Evolutionary conservation across 1,284 basidiomycete genomes (phyloP), one percentile per base, ranked within the genome.

Genomic region (Boletus hoseneyae): DNA sequence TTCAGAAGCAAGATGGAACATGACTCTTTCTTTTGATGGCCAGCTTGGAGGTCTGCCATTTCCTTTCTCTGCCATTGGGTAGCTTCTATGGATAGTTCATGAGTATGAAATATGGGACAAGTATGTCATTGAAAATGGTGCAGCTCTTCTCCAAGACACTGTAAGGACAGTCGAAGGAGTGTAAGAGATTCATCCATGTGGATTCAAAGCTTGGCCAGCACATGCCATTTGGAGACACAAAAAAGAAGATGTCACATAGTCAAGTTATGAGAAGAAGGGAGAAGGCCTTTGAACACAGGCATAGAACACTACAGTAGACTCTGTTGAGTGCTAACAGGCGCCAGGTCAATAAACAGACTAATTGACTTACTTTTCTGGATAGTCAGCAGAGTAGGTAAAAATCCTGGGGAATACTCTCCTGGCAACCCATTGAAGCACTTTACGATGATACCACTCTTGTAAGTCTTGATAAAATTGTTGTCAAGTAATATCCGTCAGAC

Each of bases 281-380:
- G 30, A 15, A 42, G 12, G 11, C 30, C 41, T 32, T 30, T 13
- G 11, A 42, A 42, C 1, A 42, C 41, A 8, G 41, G 41, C 5
- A 29, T 29, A 7, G 27, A 8, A 11, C 27, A 29, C 27, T 29
- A 11, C 21, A 23, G 21, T 23, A 23, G 21, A 23, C 3, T 23
- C 21, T 23, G 21, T 23, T 23, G 21, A 23, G n/a, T n/a, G n/a
- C n/a, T n/a, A n/a, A n/a, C n/a, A n/a, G 6, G 21, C 21, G 21
- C 21, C 21, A 23, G 21, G 6, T 23, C 21, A 23, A 23, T 6
- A 23, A 23, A 6, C 21, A 23, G 21, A 23, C 21, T 23, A 3
- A 23, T 23, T 23, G 21, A 23, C 45, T 45, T 9, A 54, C 52
- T 54, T 54, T 32, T 54, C 39, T 2, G 40, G 43, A 21, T 49